Conservation (phyloP, 257 asterid species). For the Coffea eugenioides region DNA sequence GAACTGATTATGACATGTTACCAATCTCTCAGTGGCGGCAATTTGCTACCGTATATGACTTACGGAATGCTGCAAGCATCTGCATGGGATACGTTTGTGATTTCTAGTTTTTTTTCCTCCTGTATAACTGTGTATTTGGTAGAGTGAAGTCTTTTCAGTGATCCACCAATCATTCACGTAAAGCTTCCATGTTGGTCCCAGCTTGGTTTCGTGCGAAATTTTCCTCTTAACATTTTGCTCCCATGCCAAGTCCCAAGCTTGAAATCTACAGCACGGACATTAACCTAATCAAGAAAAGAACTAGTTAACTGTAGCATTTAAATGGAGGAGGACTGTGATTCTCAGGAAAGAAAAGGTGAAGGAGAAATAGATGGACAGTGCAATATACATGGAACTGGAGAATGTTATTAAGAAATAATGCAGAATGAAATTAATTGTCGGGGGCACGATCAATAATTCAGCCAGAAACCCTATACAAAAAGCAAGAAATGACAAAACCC, state of each 20-base stretch:
- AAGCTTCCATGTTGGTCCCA: not conserved
- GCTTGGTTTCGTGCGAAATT: not conserved
- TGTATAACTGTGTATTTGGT: not conserved
- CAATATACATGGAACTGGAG: no score
- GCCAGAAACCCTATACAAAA: not conserved
- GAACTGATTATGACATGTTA: not conserved
- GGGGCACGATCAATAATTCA: not conserved
- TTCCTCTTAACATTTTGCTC: not conserved
- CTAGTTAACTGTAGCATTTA: no score
- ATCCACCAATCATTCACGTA: not conserved
- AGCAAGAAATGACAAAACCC: conserved; percentile 11
- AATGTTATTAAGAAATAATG: not conserved
- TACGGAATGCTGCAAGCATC: no score
- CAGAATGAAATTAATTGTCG: not conserved
- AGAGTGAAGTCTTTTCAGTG: not conserved
- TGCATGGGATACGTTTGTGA: no score
- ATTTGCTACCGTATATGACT: not conserved
- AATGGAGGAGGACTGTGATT: not conserved
- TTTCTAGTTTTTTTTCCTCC: not conserved
- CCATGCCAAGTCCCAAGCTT: not conserved
- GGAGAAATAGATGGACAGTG: no score
- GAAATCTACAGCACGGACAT: not conserved
- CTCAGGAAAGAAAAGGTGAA: no score
- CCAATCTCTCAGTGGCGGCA: not conserved
- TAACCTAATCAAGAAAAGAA: not conserved